Evolutionary conservation across 2,329 filamentous ascomycete species (phyloP).

Genomic region (Ascochyta fabae): DNA sequence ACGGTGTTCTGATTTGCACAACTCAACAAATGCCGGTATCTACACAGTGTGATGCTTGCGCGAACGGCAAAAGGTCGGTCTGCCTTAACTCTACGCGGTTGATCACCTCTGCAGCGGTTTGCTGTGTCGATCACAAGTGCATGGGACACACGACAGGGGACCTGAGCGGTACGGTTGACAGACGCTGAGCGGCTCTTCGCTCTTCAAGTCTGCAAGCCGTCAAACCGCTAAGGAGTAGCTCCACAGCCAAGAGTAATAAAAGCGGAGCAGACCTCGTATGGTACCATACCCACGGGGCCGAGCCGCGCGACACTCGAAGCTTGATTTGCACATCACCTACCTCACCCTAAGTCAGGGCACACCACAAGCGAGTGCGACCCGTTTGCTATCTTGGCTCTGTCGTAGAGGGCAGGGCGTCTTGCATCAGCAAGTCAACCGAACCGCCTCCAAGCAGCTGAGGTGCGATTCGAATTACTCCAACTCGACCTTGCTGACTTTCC

Average conservation of each 20-base stretch:
- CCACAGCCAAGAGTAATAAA: not conserved
- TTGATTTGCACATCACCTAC: not conserved
- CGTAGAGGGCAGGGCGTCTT: not conserved
- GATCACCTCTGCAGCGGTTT: too few relatives aligned
- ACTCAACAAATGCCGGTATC: too few relatives aligned
- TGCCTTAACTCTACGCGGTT: too few relatives aligned
- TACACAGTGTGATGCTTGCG: not conserved
- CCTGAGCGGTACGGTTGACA: not conserved
- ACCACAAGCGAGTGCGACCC: not conserved
- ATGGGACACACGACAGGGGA: too few relatives aligned
- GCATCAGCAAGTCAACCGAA: not conserved
- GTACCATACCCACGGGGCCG: not conserved
- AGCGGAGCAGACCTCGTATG: not conserved
- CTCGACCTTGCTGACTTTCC: not conserved
- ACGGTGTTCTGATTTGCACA: too few relatives aligned
- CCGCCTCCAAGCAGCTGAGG: not conserved
- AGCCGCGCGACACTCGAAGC: not conserved
- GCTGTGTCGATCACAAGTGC: not conserved
- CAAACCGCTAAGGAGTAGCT: not conserved
- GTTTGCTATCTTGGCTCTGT: not conserved
- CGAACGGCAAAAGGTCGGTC: not conserved
- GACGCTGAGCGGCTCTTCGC: not conserved
- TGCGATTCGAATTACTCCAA: not conserved
- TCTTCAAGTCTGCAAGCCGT: not conserved
- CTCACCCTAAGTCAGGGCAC: not conserved